A percentile compares a stretch with the other conserved stretches of the same genome.
Evolutionary conservation across 2,329 filamentous ascomycete species (phyloP).

Genomic region (Monosporascus sp.): DNA sequence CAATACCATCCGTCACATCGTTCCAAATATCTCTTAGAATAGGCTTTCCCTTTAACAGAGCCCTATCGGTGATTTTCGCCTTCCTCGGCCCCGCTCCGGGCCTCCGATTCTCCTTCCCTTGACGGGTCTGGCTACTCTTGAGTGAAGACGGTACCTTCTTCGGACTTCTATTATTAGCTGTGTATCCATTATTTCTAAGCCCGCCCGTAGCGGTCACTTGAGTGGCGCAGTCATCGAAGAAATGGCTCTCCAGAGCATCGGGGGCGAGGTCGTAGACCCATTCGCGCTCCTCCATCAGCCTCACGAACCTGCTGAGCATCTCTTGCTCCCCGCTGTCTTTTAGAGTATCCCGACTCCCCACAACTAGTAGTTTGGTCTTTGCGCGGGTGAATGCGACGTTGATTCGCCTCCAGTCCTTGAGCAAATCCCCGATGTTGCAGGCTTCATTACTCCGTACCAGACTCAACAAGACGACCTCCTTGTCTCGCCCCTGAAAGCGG

Average conservation of each 20-base stretch:
- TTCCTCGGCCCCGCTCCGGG: conserved; percentile 46
- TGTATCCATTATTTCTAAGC: conserved; percentile 10
- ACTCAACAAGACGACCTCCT: conserved; percentile 82
- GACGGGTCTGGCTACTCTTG: conserved; percentile 7
- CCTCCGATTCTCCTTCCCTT: conserved; percentile 40
- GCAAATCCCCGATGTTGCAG: conserved; percentile 78
- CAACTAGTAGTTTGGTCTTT: conserved; percentile 82
- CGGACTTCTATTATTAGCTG: conserved; percentile 8
- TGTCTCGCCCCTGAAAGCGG: conserved; percentile 93
- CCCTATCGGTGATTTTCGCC: conserved; percentile 54
- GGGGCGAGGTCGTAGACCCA: conserved; percentile 74
- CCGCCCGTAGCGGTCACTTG: conserved; percentile 35
- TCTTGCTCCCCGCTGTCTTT: conserved; percentile 67
- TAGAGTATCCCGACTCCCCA: conserved; percentile 78
- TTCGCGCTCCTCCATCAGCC: conserved; percentile 67
- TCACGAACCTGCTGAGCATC: conserved; percentile 71
- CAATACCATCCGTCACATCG: conserved; percentile 47
- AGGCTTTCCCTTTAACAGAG: conserved; percentile 60
- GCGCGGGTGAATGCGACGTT: conserved; percentile 95
- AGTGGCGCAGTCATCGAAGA: conserved; percentile 55
- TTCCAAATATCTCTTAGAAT: conserved; percentile 75
- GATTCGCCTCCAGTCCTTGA: conserved; percentile 87
- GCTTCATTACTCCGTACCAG: conserved; percentile 83
- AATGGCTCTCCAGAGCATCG: conserved; percentile 61
- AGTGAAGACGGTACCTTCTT: conserved; percentile 5